A percentile compares a stretch with the other conserved stretches of the same genome.
These are phyloP conservation scores for Populus trichocarpa DNA, from an alignment of 441 rosid genomes.

Conservation along the genomic window DNA sequence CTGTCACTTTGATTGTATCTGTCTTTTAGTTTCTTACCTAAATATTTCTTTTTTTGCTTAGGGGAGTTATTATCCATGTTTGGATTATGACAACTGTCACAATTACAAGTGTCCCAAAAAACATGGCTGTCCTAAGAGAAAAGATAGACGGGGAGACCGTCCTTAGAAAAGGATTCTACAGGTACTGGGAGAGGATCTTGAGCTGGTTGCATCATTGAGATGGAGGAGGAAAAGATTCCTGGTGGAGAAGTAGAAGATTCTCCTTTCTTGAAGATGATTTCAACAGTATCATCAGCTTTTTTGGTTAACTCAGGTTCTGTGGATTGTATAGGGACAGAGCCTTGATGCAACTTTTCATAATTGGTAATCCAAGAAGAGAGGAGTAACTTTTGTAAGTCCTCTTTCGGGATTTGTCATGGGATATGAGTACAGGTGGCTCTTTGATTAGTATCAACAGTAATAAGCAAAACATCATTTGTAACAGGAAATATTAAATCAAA, in stretches of 20 bases:
- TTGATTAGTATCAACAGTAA: too few species aligned
- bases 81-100: too few species aligned
- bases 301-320: neutral
- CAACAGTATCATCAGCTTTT: too few species aligned
- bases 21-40: accelerated
- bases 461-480: too few species aligned
- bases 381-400: too few species aligned
- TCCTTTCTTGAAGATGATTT: too few species aligned
- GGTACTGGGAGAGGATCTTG: accelerated
- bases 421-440: neutral
- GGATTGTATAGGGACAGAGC: neutral
- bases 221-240: neutral
- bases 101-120: too few species aligned
- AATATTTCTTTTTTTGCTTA: too few species aligned
- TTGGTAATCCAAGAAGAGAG: too few species aligned
- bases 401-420: neutral
- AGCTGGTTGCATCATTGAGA: accelerated
- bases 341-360: too few species aligned
- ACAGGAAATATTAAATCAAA: too few species aligned
- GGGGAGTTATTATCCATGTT: too few species aligned
- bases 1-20: accelerated
- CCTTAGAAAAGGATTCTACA: neutral
- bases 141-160: accelerated
- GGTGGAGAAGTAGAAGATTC: neutral
- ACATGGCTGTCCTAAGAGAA: accelerated